phyloP scores from a whole-genome alignment of 1,284 basidiomycete genomes.

The Naganishia cerealis region DNA sequence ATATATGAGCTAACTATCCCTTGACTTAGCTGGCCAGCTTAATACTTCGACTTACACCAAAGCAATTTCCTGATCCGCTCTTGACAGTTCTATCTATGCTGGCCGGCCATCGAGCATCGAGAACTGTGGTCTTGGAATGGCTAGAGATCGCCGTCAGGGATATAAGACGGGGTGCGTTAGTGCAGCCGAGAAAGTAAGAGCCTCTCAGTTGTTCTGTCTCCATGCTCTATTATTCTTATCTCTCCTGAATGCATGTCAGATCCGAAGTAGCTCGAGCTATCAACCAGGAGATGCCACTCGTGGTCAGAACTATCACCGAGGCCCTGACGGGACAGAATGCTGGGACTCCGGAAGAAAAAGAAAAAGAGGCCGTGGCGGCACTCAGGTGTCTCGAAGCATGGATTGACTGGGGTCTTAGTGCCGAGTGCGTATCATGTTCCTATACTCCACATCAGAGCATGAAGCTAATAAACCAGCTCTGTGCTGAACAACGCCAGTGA shows the following conservation, averaged over 20 bases:
- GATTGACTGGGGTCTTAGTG: constrained; percentile 66
- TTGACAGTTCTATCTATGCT: constrained; percentile 62
- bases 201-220: constrained; percentile 15
- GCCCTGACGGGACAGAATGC: constrained; percentile 51
- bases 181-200: constrained; percentile 70
- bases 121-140: constrained; percentile 26
- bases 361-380: constrained; percentile 66
- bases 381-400: constrained; percentile 77
- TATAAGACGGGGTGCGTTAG: constrained; percentile 53
- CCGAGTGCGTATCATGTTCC: constrained; percentile 59
- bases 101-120: constrained; percentile 50
- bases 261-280: constrained; percentile 65
- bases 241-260: constrained; percentile 53
- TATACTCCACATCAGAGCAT: constrained; percentile 20
- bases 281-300: constrained; percentile 65
- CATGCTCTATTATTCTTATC: constrained; percentile 31
- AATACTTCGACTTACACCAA: constrained; percentile 68
- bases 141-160: constrained; percentile 33
- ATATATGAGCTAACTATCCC: constrained; percentile 9
- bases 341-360: constrained; percentile 40
- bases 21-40: constrained; percentile 66
- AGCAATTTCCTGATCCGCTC: constrained; percentile 72
- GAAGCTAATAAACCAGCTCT: background rate
- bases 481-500: constrained; percentile 61
- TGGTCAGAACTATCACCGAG: constrained; percentile 65